Conservation (phyloP, 83 land plant species). For the Isoetes engelmannii region DNA sequence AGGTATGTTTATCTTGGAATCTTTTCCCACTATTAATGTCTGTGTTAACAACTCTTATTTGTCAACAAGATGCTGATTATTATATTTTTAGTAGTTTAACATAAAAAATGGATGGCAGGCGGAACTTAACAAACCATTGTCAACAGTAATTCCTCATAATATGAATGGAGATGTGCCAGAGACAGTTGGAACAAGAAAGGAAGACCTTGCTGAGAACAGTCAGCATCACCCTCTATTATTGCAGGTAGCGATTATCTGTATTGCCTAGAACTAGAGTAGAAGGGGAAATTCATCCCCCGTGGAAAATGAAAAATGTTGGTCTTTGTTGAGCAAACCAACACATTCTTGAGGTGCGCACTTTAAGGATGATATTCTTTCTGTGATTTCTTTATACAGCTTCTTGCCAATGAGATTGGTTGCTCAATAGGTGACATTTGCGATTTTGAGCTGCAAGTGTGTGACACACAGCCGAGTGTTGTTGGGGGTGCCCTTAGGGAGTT, state of each 20-base stretch:
- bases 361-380: neutral
- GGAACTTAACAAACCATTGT: no score
- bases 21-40: no score
- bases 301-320: no score
- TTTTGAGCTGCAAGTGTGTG: conserved; percentile 93
- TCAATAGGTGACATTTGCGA: conserved; percentile 77
- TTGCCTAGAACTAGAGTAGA: neutral
- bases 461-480: conserved; percentile 85
- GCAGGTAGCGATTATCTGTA: conserved; percentile 29
- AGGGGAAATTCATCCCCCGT: neutral
- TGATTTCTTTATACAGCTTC: conserved; percentile 39
- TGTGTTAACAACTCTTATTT: no score
- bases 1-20: conserved; percentile 44
- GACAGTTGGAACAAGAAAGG: no score
- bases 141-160: no score
- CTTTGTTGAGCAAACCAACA: neutral
- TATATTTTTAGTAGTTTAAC: no score
- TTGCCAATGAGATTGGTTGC: conserved; percentile 60
- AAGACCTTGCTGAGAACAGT: conserved; percentile 16
- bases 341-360: neutral
- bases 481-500: conserved; percentile 92
- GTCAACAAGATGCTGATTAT: no score
- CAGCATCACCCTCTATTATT: conserved; percentile 56
- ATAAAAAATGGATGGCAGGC: no score
- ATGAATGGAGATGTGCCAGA: no score